These are phyloP conservation scores for Calocera cornea DNA, from an alignment of 768 basidiomycete genomes.

Conservation along the genomic window DNA sequence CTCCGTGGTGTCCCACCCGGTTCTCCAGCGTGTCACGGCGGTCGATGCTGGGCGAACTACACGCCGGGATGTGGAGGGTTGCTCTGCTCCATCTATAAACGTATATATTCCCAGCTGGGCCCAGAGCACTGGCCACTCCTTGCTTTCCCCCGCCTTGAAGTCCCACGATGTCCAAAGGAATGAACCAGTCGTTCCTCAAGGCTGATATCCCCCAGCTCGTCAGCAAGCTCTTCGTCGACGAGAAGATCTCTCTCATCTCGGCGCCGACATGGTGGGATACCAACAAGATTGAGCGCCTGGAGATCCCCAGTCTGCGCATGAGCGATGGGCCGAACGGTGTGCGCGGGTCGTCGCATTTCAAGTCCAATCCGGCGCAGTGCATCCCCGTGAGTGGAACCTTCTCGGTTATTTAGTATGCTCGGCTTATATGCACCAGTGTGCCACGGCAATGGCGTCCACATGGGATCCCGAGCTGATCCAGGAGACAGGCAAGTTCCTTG, in stretches of 20 bases:
- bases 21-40: not conserved
- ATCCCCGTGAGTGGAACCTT: conserved; percentile 36
- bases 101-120: not conserved
- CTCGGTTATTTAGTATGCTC: not conserved
- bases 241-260: conserved; percentile 49
- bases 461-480: conserved; percentile 48
- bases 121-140: not conserved
- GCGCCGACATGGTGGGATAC: conserved; percentile 67
- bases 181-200: conserved; percentile 33
- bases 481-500: conserved; percentile 45
- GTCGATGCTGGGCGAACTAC: not conserved
- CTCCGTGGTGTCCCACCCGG: not conserved
- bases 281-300: conserved; percentile 39
- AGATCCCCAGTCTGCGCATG: conserved; percentile 56
- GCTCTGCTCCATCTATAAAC: not conserved
- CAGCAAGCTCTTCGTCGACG: conserved; percentile 40
- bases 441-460: conserved; percentile 55
- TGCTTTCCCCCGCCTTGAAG: not conserved
- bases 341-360: conserved; percentile 51
- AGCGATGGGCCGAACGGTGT: conserved; percentile 66
- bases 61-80: not conserved
- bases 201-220: conserved; percentile 41
- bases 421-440: conserved; percentile 32
- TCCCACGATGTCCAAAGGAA: conserved; percentile 1
- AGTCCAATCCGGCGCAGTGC: conserved; percentile 50